Evolutionary conservation across 371 early-diverging fungal species (phyloP), one percentile per base, ranked within the genome.

Genomic region (Haplosporangium sp.): DNA sequence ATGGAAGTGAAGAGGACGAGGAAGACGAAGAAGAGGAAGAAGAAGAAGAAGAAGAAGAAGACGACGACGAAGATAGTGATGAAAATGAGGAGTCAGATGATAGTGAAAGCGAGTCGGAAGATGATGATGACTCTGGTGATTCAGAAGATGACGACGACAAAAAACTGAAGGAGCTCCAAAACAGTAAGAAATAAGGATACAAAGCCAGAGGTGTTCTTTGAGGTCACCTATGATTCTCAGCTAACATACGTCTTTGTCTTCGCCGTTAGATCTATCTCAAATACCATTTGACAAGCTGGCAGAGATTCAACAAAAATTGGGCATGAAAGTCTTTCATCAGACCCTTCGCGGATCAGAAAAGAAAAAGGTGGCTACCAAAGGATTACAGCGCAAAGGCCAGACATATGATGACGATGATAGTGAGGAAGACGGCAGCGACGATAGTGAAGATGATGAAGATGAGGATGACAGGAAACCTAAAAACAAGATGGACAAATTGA

Each of bases 261-360:
- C 27, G 27, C 27, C 56, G 62, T 58, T 69, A 88, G 90, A 88
- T 83, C 88, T 95, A 4, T 91, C 94, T 2, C 91, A 92, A 63
- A 91, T 94, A n/a, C 92, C 95, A 10, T 94, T 95, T 74, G 93
- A 90, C 72, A 90, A 94, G 64, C 83, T 94, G 53, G 87, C 94
- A 45, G 91, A 93, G 65, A 89, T 94, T 20, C 91, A 94, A 83
- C 85, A 86, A 71, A 92, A 93, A 64, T 85, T 94, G 68, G 91
- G 90, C 38, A 81, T 84, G 70, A 87, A 89, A 63, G 87, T 86
- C 52, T 88, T 88, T 60, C 85, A 84, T 68, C 78, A 82, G 61
- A 79, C 74, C 9, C 77, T 85, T 60, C 63, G 84, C 34, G 83
- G 48, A 67, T 20, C 74, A 61, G 68, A 84, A 67, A 67, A 86